Evolutionary conservation across 2,329 filamentous ascomycete species (phyloP).

Genomic region (Arthrobotrys megalospora): DNA sequence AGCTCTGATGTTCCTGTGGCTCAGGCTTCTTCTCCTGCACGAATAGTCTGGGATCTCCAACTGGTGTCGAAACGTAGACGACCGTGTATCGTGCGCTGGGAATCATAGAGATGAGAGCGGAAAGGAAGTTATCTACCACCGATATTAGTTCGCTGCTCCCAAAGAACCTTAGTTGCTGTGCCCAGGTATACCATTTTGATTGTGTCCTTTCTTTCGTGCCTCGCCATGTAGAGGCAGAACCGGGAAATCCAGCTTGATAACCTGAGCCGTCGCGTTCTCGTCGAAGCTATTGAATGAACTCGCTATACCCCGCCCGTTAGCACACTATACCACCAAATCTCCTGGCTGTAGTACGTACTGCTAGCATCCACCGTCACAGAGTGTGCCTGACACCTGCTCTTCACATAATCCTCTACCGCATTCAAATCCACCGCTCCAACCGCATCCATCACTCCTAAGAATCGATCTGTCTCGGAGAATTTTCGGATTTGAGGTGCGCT

Average conservation of each 20-base stretch:
- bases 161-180: background rate
- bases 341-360: constrained; percentile 43
- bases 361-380: constrained; percentile 62
- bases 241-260: constrained; percentile 59
- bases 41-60: constrained; percentile 42
- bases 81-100: constrained; percentile 63
- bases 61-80: constrained; percentile 64
- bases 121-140: constrained; percentile 63
- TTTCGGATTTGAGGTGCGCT: constrained; percentile 56
- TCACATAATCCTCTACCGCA: constrained; percentile 51
- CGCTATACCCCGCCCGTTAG: constrained; percentile 32
- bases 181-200: constrained; percentile 40
- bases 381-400: constrained; percentile 55
- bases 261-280: constrained; percentile 59
- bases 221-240: constrained; percentile 49
- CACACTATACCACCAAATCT: background rate
- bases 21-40: constrained; percentile 44
- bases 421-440: constrained; percentile 54
- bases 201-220: constrained; percentile 50
- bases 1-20: constrained; percentile 43
- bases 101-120: constrained; percentile 63
- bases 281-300: constrained; percentile 63
- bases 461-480: constrained; percentile 37
- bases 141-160: background rate
- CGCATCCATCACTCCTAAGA: constrained; percentile 45